Base-by-base conservation (phyloP, 371 early-diverging fungal genomes). In the Mucor saturninus region DNA sequence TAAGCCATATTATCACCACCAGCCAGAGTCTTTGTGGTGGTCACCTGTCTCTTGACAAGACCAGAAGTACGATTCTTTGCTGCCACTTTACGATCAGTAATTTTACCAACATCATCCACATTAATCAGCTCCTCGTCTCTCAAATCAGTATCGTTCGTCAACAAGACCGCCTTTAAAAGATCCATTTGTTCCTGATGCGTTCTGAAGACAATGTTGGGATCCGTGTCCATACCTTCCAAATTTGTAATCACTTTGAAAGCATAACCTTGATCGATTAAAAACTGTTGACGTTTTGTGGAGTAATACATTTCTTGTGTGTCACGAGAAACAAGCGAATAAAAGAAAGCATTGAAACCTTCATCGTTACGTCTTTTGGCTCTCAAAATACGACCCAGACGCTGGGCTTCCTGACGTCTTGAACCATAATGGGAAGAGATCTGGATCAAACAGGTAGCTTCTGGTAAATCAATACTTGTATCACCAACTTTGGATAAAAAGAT, bases 1-100 rank as follows among this genome's bases (percentile, higher is more conserved):
- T 98, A 98, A 0, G 97, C 97, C 96, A 98, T 97, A 58, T 88
- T 86, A 68, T 96, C 95, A 3, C 89, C 97, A 37, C 98, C 98
- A 14, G 93, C 90, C 61, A 96, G 77, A 26, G 92, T 88, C 72
- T 86, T 90, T 68, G 95, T 75, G 1, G 85, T 87, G n/a, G 90
- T 89, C 1, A 81, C 76, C 14, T 77, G 79, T 59, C 82, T 71
- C 40, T 73, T 73, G 6, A 76, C 80, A 29, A 65, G 50, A 7
- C 71, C 75, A 11, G 65, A 52, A 29, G 66, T 53, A 26, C 73
- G 64, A 15, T 69, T 71, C 56, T 77, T 79, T 28, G 75, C 74
- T 14, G 77, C 77, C 10, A 72, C 79, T 28, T 74, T 77, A 28
- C 75, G 67, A 54, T 79, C 79, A 2, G 79, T 79, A 35, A 77